phyloP scores from a whole-genome alignment of 1,284 basidiomycete genomes.

The Sanguinoderma infundibulare region DNA sequence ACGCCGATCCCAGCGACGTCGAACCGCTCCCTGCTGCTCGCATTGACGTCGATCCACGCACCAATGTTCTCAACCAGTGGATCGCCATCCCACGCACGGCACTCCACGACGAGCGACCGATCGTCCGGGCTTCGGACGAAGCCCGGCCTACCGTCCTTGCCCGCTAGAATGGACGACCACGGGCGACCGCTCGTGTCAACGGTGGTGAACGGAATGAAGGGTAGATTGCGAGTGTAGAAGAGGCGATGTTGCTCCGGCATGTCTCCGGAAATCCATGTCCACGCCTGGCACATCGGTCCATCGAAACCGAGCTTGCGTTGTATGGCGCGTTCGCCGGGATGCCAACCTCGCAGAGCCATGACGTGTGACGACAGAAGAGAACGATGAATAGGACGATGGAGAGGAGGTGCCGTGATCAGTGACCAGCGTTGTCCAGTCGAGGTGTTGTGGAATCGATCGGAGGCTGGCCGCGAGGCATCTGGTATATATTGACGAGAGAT shows the following conservation, averaged over 20 bases:
- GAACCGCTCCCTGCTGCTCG: background rate
- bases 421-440: background rate
- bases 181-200: background rate
- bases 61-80: background rate
- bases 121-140: background rate
- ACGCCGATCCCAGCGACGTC: background rate
- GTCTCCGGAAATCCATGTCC: background rate
- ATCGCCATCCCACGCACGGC: background rate
- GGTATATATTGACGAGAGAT: background rate
- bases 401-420: background rate
- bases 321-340: background rate
- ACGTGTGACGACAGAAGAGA: background rate
- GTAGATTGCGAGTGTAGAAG: background rate
- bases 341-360: background rate
- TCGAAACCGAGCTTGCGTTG: background rate
- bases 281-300: background rate
- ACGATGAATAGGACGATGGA: background rate
- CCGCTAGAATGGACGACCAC: background rate
- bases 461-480: background rate
- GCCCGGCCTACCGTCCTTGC: background rate
- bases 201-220: background rate
- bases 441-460: background rate
- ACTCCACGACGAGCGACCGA: background rate
- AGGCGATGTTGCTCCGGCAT: background rate
- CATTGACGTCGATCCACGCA: background rate